Evolutionary conservation across 208 protist genomes (phyloP).

Genomic region (Wallacemonas rigidus): DNA sequence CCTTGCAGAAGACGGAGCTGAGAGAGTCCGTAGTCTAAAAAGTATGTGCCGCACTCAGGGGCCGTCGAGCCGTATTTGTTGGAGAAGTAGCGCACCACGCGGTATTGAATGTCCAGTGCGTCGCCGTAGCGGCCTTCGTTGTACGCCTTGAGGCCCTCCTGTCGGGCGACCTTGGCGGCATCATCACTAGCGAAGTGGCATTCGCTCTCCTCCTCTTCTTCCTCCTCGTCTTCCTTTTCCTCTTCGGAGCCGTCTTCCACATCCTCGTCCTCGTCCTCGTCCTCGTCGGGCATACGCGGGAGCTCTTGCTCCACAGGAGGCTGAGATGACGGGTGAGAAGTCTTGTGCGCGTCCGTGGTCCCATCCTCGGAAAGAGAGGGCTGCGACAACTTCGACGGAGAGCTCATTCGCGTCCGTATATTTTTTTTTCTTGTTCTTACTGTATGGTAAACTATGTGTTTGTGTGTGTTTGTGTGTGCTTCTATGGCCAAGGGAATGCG

Average conservation of each 20-base stretch:
- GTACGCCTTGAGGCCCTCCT: conserved; percentile 54
- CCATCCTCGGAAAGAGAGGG: background rate
- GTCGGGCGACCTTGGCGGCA: conserved; percentile 50
- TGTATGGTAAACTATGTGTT: background rate
- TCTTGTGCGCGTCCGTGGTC: background rate
- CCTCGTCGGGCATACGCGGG: conserved; percentile 8
- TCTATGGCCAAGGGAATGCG: background rate
- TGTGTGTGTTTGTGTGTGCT: background rate
- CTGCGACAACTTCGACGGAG: conserved; percentile 12
- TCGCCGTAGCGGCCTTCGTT: conserved; percentile 71
- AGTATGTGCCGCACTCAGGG: conserved; percentile 65
- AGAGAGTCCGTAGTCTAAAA: conserved; percentile 90
- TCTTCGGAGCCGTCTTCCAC: conserved; percentile 15
- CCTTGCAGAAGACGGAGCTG: conserved; percentile 78
- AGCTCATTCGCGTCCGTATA: conserved; percentile 4
- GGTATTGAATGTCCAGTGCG: conserved; percentile 76
- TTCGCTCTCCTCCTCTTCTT: conserved; percentile 43
- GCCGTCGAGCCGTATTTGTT: conserved; percentile 71
- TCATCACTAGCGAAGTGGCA: conserved; percentile 64
- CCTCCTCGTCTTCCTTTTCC: conserved; percentile 34
- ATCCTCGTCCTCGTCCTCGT: conserved; percentile 21
- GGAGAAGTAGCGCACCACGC: conserved; percentile 78
- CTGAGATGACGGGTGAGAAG: background rate
- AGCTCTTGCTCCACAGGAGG: background rate
- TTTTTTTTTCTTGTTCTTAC: background rate